Evolutionary conservation across 495 filamentous ascomycete genomes (phyloP), one percentile per base, ranked within the genome.

Genomic region (Xylaria sp.): DNA sequence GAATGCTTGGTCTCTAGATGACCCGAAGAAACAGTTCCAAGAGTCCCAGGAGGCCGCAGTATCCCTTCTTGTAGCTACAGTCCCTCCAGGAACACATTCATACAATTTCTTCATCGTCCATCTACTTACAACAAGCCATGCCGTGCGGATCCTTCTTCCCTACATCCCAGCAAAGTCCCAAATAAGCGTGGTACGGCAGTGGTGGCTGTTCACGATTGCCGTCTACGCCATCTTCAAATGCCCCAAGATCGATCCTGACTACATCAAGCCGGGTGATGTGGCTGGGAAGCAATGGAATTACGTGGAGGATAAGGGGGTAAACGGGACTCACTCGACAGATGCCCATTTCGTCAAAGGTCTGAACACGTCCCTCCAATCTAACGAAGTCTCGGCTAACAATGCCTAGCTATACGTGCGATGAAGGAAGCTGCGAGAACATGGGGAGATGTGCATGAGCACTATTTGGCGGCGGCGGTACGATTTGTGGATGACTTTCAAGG

Each of bases 81-180:
- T 89, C 0, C 75, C 84, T 14, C 83, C 85, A 0, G 89, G 88
- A 0, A 89, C 89, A 6, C 85, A 88, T 64, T 76, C 82, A 1
- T 96, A 93, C 79, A 93, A 97, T 79, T 97, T 97, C 82, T 97
- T 94, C 82, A 73, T 94, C 67, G 88, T 92, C 17, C 93, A 97
- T 73, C 73, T 93, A 14, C 83, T 98, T 40, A 97, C 93, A 0
- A 90, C 92, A 40, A 93, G 90, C 70, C 94, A 98, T 78, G 96
- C 96, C 0, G 89, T 97, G 8, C 88, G 96, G 1, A 91, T 96
- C 33, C 78, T 98, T 11, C 85, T 98, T 2, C 96, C 96, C 5
- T 77, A 93, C 7, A 85, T 97, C 17, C 95, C 94, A 0, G 78
- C 84, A 5, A 88, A 88, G 74, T 93, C 88, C 70, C 94, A 96